Percentiles rank a stretch among this genome's conserved stretches.
Evolutionary conservation across 441 rosid species (phyloP).

Genomic region (Isatis lusitanica): DNA sequence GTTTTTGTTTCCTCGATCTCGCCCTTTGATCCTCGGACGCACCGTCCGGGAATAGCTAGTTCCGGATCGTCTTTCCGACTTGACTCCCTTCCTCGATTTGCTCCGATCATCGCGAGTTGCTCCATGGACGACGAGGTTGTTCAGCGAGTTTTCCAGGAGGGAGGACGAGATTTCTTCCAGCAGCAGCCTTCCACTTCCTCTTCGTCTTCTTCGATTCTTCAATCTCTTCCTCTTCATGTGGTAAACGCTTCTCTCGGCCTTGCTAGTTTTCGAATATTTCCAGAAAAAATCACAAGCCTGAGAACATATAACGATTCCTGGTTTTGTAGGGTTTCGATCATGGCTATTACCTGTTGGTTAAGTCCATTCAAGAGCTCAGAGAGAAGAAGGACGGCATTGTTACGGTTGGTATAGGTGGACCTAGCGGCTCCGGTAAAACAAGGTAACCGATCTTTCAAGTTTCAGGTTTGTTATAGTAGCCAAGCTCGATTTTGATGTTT

Average conservation of each 20-base stretch:
- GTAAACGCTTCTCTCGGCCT: conserved; percentile 38
- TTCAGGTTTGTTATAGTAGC: not conserved
- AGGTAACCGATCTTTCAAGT: conserved; percentile 48
- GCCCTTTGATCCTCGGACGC: not conserved
- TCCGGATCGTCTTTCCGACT: conserved; percentile 15
- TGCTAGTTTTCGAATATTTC: not conserved
- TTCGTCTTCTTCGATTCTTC: conserved; percentile 83
- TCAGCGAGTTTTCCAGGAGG: conserved; percentile 86
- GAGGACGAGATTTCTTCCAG: conserved; percentile 89
- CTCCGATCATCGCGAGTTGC: conserved; percentile 17
- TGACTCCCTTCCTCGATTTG: not conserved
- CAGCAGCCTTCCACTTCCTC: conserved; percentile 83
- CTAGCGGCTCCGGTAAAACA: conserved; percentile 95
- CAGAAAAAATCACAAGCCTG: not conserved
- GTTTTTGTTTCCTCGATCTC: conserved; percentile 2
- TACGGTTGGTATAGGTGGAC: conserved; percentile 94
- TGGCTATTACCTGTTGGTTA: conserved; percentile 82
- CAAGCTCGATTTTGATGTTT: conserved; percentile 18
- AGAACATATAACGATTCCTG: not conserved
- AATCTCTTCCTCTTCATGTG: conserved; percentile 93
- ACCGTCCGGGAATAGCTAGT: not conserved
- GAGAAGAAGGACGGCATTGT: conserved; percentile 87
- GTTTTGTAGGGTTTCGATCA: conserved; percentile 80
- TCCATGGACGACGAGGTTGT: conserved; percentile 92
- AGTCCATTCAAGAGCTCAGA: conserved; percentile 94